Evolutionary conservation across 1,284 basidiomycete genomes (phyloP).

Genomic region (Ustilago esculenta): DNA sequence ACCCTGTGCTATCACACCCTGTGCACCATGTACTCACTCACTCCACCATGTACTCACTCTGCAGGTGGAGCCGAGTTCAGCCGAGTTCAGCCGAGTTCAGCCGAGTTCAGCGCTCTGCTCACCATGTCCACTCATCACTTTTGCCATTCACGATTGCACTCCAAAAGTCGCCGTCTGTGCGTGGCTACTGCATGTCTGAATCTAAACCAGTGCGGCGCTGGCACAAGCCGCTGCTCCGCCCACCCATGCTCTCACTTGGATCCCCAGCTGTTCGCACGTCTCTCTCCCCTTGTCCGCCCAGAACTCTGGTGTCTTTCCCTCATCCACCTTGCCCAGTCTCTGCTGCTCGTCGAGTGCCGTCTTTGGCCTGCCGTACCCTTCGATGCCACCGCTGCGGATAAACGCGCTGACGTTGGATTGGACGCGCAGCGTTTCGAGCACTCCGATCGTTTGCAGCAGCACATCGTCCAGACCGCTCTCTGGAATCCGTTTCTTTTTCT

Average conservation of each 20-base stretch:
- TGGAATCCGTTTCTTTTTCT: conserved; percentile 18
- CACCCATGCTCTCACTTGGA: conserved; percentile 33
- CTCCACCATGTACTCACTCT: no score
- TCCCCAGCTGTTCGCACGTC: conserved; percentile 31
- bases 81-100: no score
- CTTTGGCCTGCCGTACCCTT: conserved; percentile 22
- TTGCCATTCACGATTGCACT: no score
- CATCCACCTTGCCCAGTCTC: neutral
- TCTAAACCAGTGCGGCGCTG: conserved; percentile 17
- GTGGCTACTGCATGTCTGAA: no score
- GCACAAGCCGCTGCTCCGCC: conserved; percentile 18
- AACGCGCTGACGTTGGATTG: conserved; percentile 55
- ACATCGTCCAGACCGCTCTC: conserved; percentile 50
- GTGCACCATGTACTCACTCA: no score
- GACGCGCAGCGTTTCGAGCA: conserved; percentile 54
- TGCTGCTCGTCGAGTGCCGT: conserved; percentile 12
- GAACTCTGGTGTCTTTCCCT: conserved; percentile 26
- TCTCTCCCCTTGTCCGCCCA: conserved; percentile 27
- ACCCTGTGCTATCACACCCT: no score
- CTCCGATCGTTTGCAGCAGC: conserved; percentile 60
- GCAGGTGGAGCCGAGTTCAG: no score
- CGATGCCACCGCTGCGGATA: conserved; percentile 46
- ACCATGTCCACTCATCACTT: no score
- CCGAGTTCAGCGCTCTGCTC: no score
- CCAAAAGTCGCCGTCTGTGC: no score